Percentiles rank a stretch among this genome's conserved stretches.
These are phyloP conservation scores for Puya raimondii DNA, from an alignment of 176 grass and related monocot species.

Conservation along the genomic window DNA sequence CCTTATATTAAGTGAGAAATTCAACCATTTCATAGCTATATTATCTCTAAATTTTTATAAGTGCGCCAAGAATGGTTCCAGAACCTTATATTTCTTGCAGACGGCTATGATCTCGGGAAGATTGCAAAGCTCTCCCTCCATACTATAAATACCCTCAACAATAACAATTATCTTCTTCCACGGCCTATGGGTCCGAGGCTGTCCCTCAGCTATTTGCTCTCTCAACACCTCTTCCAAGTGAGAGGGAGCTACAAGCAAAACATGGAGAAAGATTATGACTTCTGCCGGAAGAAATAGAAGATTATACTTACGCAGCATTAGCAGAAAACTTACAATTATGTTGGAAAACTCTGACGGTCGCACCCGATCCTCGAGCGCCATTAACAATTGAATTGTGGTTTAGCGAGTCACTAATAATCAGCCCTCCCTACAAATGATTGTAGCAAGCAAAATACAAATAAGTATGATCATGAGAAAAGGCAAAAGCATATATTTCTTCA, in stretches of 20 bases:
- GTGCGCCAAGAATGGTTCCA: not conserved
- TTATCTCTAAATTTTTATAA: not conserved
- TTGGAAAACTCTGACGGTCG: slow-evolving; percentile 67
- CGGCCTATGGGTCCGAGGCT: slow-evolving; percentile 57
- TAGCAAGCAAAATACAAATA: slow-evolving; percentile 1
- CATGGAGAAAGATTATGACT: not conserved
- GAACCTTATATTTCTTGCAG: slow-evolving; percentile 89
- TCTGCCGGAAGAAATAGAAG: not conserved
- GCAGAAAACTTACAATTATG: slow-evolving; percentile 54
- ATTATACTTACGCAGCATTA: not conserved
- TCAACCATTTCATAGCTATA: too few relatives aligned
- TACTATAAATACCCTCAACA: slow-evolving; percentile 84
- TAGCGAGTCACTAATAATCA: slow-evolving; percentile 72
- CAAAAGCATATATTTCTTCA: not conserved
- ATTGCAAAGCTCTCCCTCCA: slow-evolving; percentile 88
- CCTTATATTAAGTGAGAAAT: too few relatives aligned
- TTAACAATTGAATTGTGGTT: slow-evolving; percentile 92
- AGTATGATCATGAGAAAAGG: not conserved
- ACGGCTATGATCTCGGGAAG: slow-evolving; percentile 80
- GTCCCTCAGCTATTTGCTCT: slow-evolving; percentile 74
- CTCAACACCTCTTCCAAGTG: slow-evolving; percentile 81
- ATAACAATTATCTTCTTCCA: slow-evolving; percentile 97
- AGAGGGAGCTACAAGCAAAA: slow-evolving; percentile 38
- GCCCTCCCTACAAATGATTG: slow-evolving; percentile 39
- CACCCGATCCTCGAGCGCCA: slow-evolving; percentile 62